Evolutionary conservation across 495 filamentous ascomycete species (phyloP).

Genomic region (Ramalina intermedia): DNA sequence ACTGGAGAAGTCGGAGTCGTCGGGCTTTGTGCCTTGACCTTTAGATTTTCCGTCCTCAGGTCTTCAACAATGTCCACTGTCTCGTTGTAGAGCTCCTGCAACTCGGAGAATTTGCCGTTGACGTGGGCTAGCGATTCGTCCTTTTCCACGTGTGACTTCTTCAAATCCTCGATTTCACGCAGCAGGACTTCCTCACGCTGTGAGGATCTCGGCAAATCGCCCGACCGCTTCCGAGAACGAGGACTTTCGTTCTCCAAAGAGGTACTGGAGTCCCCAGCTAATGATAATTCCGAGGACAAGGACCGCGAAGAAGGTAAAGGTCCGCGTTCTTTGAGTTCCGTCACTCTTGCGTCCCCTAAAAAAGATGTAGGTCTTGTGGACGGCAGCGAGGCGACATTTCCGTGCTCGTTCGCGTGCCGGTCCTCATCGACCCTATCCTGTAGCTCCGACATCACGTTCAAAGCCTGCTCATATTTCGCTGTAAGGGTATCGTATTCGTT

Average conservation of each 20-base stretch:
- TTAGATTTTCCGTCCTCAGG: slow-evolving; percentile 71
- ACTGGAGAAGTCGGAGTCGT: slow-evolving; percentile 57
- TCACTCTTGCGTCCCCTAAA: slow-evolving; percentile 73
- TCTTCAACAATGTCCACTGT: slow-evolving; percentile 76
- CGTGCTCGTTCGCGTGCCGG: slow-evolving; percentile 43
- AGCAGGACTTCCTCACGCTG: slow-evolving; percentile 21
- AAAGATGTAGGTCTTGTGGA: slow-evolving; percentile 68
- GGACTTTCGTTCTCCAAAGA: slow-evolving; percentile 40
- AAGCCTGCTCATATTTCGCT: slow-evolving; percentile 79
- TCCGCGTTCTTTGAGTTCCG: slow-evolving; percentile 58
- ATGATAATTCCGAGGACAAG: slow-evolving; percentile 92
- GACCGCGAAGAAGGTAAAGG: slow-evolving; percentile 83
- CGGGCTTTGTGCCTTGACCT: slow-evolving; percentile 48
- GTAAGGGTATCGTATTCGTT: slow-evolving; percentile 70
- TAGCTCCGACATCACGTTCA: slow-evolving; percentile 64
- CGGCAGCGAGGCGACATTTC: slow-evolving; percentile 41
- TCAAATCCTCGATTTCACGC: slow-evolving; percentile 58
- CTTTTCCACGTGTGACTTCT: slow-evolving; percentile 56
- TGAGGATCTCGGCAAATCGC: slow-evolving; percentile 15
- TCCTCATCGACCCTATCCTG: slow-evolving; percentile 80
- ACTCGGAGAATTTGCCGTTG: slow-evolving; percentile 59
- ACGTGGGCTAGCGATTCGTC: slow-evolving; percentile 57
- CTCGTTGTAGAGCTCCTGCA: slow-evolving; percentile 69
- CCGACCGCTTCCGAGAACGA: slow-evolving; percentile 19
- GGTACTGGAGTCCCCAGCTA: slow-evolving; percentile 68